Conservation (phyloP, 2,329 filamentous ascomycete genomes). For the Zalaria sp. region DNA sequence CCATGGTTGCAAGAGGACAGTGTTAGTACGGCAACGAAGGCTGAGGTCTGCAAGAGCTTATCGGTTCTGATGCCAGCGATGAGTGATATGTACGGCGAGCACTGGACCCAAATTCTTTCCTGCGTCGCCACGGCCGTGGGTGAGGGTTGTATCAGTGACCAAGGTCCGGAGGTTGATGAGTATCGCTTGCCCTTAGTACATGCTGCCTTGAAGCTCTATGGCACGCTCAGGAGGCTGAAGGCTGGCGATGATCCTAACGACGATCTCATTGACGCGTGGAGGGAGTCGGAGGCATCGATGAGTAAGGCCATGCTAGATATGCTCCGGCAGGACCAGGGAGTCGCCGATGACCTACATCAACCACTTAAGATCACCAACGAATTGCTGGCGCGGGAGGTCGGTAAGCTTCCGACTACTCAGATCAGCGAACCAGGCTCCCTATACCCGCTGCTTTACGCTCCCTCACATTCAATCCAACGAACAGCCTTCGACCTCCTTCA, state of each 20-base stretch:
- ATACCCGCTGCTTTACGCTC: constrained; percentile 62
- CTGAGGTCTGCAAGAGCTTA: constrained; percentile 39
- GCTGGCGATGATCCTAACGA: constrained; percentile 58
- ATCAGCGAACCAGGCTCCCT: constrained; percentile 53
- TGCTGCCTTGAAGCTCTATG: constrained; percentile 58
- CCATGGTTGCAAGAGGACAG: constrained; percentile 48
- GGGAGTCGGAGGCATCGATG: constrained; percentile 42
- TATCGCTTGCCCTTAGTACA: constrained; percentile 36
- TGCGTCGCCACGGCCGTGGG: constrained; percentile 23
- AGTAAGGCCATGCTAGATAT: constrained; percentile 47
- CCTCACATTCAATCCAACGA: constrained; percentile 61
- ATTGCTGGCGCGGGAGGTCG: constrained; percentile 55
- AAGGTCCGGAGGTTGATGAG: constrained; percentile 7
- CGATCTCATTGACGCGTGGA: constrained; percentile 64
- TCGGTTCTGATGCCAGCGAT: constrained; percentile 55
- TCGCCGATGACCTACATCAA: constrained; percentile 42
- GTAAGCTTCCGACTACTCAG: constrained; percentile 46
- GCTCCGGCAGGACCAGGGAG: constrained; percentile 36
- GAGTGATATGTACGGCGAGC: constrained; percentile 70
- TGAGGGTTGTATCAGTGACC: constrained; percentile 1
- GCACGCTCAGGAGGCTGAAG: constrained; percentile 44
- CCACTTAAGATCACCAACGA: constrained; percentile 64
- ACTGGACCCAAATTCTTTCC: constrained; percentile 51
- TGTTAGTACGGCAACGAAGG: constrained; percentile 37
- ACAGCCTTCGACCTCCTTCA: constrained; percentile 72